Percentiles rank a stretch among this genome's conserved stretches.
Conservation (phyloP, 2,329 filamentous ascomycete species). For the Ascocoryne sarcoides region DNA sequence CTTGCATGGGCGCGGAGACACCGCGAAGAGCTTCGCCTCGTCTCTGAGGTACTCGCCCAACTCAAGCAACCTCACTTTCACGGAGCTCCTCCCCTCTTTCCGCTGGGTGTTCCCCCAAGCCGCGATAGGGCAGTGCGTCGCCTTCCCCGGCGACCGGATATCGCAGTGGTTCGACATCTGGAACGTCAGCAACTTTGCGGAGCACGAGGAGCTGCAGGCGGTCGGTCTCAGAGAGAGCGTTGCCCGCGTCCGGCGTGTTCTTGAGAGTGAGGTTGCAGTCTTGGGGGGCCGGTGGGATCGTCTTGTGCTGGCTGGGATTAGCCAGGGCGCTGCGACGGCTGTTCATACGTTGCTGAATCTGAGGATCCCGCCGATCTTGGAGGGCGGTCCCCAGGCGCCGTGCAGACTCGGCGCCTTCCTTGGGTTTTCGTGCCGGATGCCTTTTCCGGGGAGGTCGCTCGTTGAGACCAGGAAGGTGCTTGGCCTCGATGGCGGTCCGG, state of each 20-base stretch:
- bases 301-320: constrained; percentile 38
- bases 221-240: constrained; percentile 35
- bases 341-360: constrained; percentile 33
- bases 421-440: constrained; percentile 31
- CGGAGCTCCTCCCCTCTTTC: constrained; percentile 12
- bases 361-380: too few relatives aligned
- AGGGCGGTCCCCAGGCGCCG: constrained; percentile 20
- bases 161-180: constrained; percentile 45
- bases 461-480: too few relatives aligned
- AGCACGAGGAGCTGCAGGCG: constrained; percentile 36
- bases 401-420: constrained; percentile 30
- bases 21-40: constrained; percentile 30
- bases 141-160: constrained; percentile 23
- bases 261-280: constrained; percentile 29
- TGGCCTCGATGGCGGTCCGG: too few relatives aligned
- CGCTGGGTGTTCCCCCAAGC: constrained; percentile 17
- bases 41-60: constrained; percentile 34
- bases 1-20: constrained; percentile 37
- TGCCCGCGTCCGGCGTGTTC: constrained; percentile 25
- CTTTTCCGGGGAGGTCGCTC: too few relatives aligned
- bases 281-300: constrained; percentile 32
- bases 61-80: constrained; percentile 13
- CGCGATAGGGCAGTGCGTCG: constrained; percentile 23
- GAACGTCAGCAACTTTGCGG: constrained; percentile 32
- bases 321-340: constrained; percentile 37